Evolutionary conservation across 208 protist genomes (phyloP).

Genomic region (Acanthamoeba culbertsoni): DNA sequence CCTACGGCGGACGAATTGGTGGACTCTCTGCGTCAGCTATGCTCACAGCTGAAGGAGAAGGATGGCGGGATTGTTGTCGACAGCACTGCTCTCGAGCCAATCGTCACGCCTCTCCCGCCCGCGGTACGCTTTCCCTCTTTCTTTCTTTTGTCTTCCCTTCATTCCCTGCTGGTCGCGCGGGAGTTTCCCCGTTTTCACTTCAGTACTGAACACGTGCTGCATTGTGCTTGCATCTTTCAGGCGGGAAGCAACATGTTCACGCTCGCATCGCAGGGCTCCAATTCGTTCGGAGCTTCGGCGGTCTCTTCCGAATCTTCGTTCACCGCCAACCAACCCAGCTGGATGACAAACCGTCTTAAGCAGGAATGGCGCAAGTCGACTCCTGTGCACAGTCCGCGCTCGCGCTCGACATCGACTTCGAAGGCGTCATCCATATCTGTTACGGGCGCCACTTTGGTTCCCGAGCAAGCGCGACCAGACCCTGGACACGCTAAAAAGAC

Average conservation of each 20-base stretch:
- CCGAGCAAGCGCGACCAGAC: too few species aligned
- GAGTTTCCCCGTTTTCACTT: too few species aligned
- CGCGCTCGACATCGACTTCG: not conserved
- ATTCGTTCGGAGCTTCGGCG: not conserved
- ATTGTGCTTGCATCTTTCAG: too few species aligned
- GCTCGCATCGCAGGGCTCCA: not conserved
- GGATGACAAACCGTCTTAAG: not conserved
- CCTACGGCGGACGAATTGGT: not conserved
- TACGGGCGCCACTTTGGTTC: not conserved
- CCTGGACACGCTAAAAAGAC: too few species aligned
- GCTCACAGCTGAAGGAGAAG: not conserved
- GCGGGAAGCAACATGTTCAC: too few species aligned
- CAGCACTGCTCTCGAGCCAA: not conserved
- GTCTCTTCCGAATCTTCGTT: not conserved
- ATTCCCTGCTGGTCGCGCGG: too few species aligned
- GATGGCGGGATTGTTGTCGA: not conserved
- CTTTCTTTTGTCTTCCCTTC: too few species aligned
- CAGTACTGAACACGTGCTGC: too few species aligned
- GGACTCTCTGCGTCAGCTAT: not conserved
- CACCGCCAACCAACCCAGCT: not conserved
- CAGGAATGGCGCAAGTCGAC: constrained; percentile 16
- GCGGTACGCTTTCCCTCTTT: too few species aligned
- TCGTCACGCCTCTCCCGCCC: not conserved
- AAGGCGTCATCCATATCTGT: not conserved
- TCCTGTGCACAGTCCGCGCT: not conserved